A percentile compares a stretch with the other conserved stretches of the same genome.
phyloP scores from a whole-genome alignment of 2,329 filamentous ascomycete genomes.

The Pseudopyricularia javanii region DNA sequence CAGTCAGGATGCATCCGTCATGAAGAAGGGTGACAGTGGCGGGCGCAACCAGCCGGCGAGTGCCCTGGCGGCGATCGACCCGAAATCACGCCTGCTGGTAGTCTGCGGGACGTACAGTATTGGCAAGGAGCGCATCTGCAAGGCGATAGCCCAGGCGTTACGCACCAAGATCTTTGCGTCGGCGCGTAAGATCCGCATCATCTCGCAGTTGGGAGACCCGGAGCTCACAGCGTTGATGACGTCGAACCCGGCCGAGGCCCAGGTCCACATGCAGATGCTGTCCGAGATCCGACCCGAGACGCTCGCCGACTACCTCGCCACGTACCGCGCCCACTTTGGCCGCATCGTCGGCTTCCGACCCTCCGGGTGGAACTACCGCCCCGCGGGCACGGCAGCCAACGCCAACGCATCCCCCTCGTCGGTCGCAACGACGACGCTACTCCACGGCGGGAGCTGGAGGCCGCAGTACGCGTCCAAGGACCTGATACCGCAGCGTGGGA shows the following conservation, averaged over 20 bases:
- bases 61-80: slow-evolving; percentile 5
- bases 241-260: slow-evolving; percentile 66
- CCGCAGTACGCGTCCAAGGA: slow-evolving; percentile 60
- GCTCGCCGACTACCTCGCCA: slow-evolving; percentile 74
- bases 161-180: slow-evolving; percentile 83
- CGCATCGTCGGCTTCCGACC: slow-evolving; percentile 85
- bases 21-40: slow-evolving; percentile 15
- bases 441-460: slow-evolving; percentile 58
- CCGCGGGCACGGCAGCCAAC: slow-evolving; percentile 39
- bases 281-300: slow-evolving; percentile 91
- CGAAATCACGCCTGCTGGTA: slow-evolving; percentile 63
- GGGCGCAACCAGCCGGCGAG: slow-evolving; percentile 8
- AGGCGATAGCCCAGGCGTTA: slow-evolving; percentile 80
- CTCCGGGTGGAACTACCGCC: slow-evolving; percentile 87
- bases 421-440: slow-evolving; percentile 35
- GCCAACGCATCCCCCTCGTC: slow-evolving; percentile 35
- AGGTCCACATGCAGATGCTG: slow-evolving; percentile 95
- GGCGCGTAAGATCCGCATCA: slow-evolving; percentile 71
- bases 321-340: slow-evolving; percentile 69
- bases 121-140: slow-evolving; percentile 90
- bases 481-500: slow-evolving; percentile 71
- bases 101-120: slow-evolving; percentile 97
- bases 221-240: slow-evolving; percentile 73
- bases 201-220: slow-evolving; percentile 71
- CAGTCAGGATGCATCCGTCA: not conserved